phyloP scores from a whole-genome alignment of 352 stramenopile species.

The Lagenidium sp. region DNA sequence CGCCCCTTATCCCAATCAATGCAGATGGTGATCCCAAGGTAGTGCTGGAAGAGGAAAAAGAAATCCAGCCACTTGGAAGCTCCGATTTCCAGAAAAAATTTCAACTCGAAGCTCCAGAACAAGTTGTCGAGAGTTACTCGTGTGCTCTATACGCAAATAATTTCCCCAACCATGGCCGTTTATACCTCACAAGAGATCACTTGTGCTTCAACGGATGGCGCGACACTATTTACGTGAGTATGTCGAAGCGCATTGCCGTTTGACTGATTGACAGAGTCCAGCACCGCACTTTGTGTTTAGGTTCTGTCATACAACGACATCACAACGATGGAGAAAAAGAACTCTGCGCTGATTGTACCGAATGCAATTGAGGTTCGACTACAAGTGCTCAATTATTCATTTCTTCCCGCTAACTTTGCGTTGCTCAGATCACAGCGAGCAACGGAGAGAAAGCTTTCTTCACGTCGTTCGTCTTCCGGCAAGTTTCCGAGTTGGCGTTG shows the following conservation, averaged over 20 bases:
- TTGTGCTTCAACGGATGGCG: constrained; percentile 80
- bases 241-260: too few species aligned
- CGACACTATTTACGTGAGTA: constrained; percentile 61
- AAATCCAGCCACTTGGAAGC: constrained; percentile 35
- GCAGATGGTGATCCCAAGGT: constrained; percentile 4
- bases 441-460: constrained; percentile 71
- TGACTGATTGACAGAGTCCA: too few species aligned
- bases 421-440: constrained; percentile 38
- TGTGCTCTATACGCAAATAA: constrained; percentile 74
- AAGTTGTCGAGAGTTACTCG: constrained; percentile 81
- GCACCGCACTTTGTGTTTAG: too few species aligned
- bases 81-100: constrained; percentile 78
- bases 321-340: constrained; percentile 71
- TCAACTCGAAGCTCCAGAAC: constrained; percentile 64
- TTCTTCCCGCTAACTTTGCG: background rate
- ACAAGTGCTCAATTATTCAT: background rate
- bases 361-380: constrained; percentile 72
- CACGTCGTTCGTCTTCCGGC: constrained; percentile 80
- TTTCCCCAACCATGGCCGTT: constrained; percentile 69
- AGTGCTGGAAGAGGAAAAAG: constrained; percentile 34
- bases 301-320: constrained; percentile 74
- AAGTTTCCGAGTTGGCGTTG: background rate
- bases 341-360: constrained; percentile 75
- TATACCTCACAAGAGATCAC: constrained; percentile 68
- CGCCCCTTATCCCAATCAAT: too few species aligned